phyloP scores from a whole-genome alignment of 768 basidiomycete species.

The Psilocybe cubensis region DNA sequence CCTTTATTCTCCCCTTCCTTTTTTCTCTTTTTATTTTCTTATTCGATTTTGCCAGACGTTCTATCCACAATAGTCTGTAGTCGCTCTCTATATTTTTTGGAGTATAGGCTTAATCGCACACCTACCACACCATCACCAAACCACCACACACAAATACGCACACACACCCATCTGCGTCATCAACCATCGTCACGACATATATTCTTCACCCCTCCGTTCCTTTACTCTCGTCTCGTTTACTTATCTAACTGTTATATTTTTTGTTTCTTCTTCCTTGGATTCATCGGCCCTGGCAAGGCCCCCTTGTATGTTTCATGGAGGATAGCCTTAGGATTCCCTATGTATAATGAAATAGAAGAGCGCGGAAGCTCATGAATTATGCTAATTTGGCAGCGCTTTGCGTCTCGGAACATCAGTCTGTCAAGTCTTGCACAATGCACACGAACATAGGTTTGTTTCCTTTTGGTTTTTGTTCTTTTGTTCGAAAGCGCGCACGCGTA shows the following conservation, averaged over 20 bases:
- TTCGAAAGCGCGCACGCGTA: no score
- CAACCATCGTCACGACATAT: constrained; percentile 8
- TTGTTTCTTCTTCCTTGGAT: constrained; percentile 27
- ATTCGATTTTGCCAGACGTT: constrained; percentile 17
- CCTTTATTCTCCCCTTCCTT: constrained; percentile 16
- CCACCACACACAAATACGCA: constrained; percentile 9
- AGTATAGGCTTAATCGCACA: constrained; percentile 25
- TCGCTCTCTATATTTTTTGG: constrained; percentile 21
- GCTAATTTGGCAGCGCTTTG: neutral
- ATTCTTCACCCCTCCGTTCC: constrained; percentile 8
- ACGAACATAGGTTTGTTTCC: no score
- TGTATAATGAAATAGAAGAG: constrained; percentile 48
- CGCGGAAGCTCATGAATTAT: constrained; percentile 31
- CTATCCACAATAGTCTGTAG: constrained; percentile 18
- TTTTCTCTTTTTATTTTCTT: constrained; percentile 18
- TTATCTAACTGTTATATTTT: constrained; percentile 41
- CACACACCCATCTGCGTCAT: constrained; percentile 22
- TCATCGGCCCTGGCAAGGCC: constrained; percentile 36
- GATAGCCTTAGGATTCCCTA: constrained; percentile 33
- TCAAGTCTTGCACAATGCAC: neutral
- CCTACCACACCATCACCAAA: neutral
- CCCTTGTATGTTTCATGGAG: constrained; percentile 32
- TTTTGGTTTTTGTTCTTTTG: no score
- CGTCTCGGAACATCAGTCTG: neutral
- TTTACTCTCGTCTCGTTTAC: constrained; percentile 16